phyloP scores from a whole-genome alignment of 768 basidiomycete genomes.

The Tricholoma furcatifolium region DNA sequence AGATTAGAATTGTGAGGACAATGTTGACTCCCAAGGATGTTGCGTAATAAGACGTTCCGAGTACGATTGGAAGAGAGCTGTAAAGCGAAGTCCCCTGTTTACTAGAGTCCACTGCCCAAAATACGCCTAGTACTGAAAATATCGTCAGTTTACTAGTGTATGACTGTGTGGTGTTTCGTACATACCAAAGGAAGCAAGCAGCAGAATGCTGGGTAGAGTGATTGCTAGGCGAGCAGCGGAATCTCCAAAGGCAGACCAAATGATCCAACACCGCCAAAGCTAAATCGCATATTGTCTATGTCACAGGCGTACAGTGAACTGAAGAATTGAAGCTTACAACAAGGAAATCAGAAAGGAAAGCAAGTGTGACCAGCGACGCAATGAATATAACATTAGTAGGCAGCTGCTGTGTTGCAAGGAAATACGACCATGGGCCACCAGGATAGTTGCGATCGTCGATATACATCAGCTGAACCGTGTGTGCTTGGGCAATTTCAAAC shows the following conservation, averaged over 20 bases:
- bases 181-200: constrained; percentile 41
- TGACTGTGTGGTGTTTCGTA: neutral
- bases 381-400: constrained; percentile 33
- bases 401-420: constrained; percentile 29
- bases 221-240: constrained; percentile 27
- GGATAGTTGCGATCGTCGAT: constrained; percentile 30
- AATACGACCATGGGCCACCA: constrained; percentile 33
- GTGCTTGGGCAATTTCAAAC: constrained; percentile 29
- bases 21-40: constrained; percentile 39
- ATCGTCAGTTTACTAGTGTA: neutral
- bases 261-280: constrained; percentile 47
- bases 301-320: neutral
- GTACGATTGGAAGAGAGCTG: constrained; percentile 28
- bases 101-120: constrained; percentile 40
- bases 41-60: constrained; percentile 35
- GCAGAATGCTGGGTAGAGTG: constrained; percentile 31
- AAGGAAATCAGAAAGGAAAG: constrained; percentile 37
- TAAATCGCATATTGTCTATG: constrained; percentile 7
- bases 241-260: constrained; percentile 36
- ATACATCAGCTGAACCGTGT: constrained; percentile 28
- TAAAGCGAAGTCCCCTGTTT: constrained; percentile 37
- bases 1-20: constrained; percentile 36
- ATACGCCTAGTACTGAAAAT: constrained; percentile 32
- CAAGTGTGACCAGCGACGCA: constrained; percentile 30
- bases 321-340: constrained; percentile 27